phyloP scores from a whole-genome alignment of 371 early-diverging fungal genomes.

The Mucor ambiguus region DNA sequence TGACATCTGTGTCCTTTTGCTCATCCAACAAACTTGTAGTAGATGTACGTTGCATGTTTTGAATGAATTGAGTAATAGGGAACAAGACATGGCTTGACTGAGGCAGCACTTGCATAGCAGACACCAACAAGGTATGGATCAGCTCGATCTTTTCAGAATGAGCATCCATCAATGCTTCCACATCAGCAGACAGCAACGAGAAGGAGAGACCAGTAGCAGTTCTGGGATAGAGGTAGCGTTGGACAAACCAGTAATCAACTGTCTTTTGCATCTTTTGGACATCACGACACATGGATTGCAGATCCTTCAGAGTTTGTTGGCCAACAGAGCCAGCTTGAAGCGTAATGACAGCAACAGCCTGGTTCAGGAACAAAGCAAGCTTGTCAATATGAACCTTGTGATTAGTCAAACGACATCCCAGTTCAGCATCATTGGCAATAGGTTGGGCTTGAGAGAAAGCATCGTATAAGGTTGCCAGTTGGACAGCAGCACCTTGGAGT shows the following conservation, averaged over 20 bases:
- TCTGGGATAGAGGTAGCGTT: conserved; percentile 41
- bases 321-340: conserved; percentile 24
- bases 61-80: conserved; percentile 30
- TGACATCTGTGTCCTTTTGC: background rate
- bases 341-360: conserved; percentile 27
- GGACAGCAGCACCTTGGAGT: conserved; percentile 41
- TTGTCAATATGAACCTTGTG: conserved; percentile 57
- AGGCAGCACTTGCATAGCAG: conserved; percentile 21
- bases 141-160: conserved; percentile 18
- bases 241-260: conserved; percentile 34
- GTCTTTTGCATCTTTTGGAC: conserved; percentile 31
- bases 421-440: conserved; percentile 18
- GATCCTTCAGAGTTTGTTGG: conserved; percentile 13
- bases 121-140: conserved; percentile 15
- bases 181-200: conserved; percentile 34
- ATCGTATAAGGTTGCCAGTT: conserved; percentile 35
- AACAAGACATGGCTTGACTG: conserved; percentile 31
- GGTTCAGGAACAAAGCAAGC: conserved; percentile 40
- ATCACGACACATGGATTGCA: conserved; percentile 21
- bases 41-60: background rate
- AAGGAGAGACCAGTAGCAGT: conserved; percentile 26
- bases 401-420: conserved; percentile 37
- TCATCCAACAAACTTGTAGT: background rate
- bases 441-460: conserved; percentile 19
- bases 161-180: conserved; percentile 30